Evolutionary conservation across 768 basidiomycete genomes (phyloP).

Genomic region (Pleurotus citrinopileatus): DNA sequence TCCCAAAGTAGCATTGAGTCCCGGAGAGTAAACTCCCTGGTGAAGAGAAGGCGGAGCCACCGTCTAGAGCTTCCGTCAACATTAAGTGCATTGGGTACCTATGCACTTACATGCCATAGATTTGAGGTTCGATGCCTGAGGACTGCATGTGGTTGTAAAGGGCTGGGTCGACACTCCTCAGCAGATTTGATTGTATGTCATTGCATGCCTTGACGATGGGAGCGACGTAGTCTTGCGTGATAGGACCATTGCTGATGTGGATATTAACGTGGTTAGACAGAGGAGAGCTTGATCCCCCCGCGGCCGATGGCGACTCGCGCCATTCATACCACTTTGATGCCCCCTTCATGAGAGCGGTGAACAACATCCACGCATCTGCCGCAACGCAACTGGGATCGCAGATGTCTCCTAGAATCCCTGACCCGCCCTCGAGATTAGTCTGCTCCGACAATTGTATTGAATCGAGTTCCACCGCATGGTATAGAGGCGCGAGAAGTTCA

Average conservation of each 20-base stretch:
- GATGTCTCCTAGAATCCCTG: conserved; percentile 48
- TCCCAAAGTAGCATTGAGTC: conserved; percentile 95
- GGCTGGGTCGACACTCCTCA: conserved; percentile 77
- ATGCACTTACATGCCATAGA: conserved; percentile 85
- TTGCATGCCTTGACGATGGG: conserved; percentile 87
- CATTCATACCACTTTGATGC: conserved; percentile 80
- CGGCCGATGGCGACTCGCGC: conserved; percentile 40
- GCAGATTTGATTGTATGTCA: conserved; percentile 67
- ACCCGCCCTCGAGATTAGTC: conserved; percentile 24
- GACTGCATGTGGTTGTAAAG: conserved; percentile 74
- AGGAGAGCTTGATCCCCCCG: conserved; percentile 21
- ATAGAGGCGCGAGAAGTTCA: conserved; percentile 87
- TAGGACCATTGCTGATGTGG: conserved; percentile 41
- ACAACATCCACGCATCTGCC: conserved; percentile 88
- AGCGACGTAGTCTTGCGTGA: conserved; percentile 65
- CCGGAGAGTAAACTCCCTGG: conserved; percentile 81
- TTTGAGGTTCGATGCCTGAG: conserved; percentile 90
- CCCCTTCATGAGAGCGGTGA: conserved; percentile 73
- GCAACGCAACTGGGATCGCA: conserved; percentile 70
- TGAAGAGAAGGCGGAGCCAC: conserved; percentile 92
- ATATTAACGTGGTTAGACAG: conserved; percentile 43
- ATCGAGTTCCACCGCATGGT: conserved; percentile 82
- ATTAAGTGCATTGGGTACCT: conserved; percentile 3
- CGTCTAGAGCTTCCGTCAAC: conserved; percentile 47
- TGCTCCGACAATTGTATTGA: conserved; percentile 41